These are phyloP conservation scores for Botrytis hyacinthi DNA, from an alignment of 2,329 filamentous ascomycete genomes.

Conservation along the genomic window DNA sequence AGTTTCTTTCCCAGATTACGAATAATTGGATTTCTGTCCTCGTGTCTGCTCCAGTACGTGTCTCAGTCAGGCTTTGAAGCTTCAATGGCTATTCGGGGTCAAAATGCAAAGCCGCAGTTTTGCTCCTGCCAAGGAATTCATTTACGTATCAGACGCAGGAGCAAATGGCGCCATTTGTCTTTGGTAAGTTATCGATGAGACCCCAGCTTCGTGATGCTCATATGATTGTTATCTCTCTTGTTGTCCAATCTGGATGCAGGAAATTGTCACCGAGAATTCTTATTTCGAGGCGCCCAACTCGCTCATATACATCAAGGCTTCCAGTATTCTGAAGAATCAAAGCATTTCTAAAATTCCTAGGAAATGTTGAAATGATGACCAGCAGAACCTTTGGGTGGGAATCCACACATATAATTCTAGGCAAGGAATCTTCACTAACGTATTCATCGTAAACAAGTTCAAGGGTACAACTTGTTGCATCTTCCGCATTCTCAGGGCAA, in stretches of 20 bases:
- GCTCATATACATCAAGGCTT: neutral
- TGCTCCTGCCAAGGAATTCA: neutral
- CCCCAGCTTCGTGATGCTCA: no score
- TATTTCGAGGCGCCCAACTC: neutral
- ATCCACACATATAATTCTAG: no score
- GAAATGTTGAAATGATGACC: no score
- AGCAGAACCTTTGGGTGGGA: no score
- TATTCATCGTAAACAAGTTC: no score
- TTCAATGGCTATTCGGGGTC: neutral
- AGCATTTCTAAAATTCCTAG: no score
- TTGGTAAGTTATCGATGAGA: no score
- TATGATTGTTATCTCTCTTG: neutral
- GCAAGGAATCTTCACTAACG: no score
- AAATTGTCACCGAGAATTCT: no score
- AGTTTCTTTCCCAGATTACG: neutral
- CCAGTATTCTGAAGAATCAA: neutral
- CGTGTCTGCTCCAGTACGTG: neutral
- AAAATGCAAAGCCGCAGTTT: accelerated
- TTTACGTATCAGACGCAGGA: neutral
- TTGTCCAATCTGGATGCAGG: neutral
- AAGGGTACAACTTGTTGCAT: no score
- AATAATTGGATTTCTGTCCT: neutral
- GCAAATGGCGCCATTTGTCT: neutral
- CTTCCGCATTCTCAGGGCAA: no score
- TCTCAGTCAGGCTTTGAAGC: neutral